Conservation (phyloP, 2,329 filamentous ascomycete species). For the Colletotrichum echinochloae region DNA sequence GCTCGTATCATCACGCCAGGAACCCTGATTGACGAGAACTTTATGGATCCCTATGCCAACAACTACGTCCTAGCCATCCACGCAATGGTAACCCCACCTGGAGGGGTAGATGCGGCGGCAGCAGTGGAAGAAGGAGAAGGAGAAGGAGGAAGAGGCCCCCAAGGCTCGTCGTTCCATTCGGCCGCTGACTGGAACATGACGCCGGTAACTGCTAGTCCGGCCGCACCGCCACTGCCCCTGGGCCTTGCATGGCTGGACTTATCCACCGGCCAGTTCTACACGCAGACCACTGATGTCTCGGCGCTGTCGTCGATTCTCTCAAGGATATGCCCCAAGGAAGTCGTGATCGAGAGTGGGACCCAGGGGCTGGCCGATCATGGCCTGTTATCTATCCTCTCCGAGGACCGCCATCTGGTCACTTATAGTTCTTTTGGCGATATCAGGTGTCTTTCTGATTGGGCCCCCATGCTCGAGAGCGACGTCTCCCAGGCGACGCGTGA, state of each 20-base stretch:
- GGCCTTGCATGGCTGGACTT: slow-evolving; percentile 95
- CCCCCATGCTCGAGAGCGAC: slow-evolving; percentile 79
- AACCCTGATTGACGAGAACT: slow-evolving; percentile 96
- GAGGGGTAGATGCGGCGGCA: neutral
- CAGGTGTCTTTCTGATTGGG: slow-evolving; percentile 73
- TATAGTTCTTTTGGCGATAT: slow-evolving; percentile 68
- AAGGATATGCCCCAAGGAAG: slow-evolving; percentile 85
- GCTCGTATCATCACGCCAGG: slow-evolving; percentile 92
- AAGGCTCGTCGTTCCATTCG: slow-evolving; percentile 26
- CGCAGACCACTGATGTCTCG: slow-evolving; percentile 77
- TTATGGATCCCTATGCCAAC: slow-evolving; percentile 93
- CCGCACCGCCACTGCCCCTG: slow-evolving; percentile 56
- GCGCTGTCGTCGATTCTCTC: slow-evolving; percentile 85
- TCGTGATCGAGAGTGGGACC: slow-evolving; percentile 78
- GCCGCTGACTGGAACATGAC: slow-evolving; percentile 29
- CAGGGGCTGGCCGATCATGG: slow-evolving; percentile 69
- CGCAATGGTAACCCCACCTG: slow-evolving; percentile 48
- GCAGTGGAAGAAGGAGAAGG: neutral
- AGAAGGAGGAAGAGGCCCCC: neutral
- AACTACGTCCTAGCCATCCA: slow-evolving; percentile 92
- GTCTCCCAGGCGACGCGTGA: slow-evolving; percentile 65
- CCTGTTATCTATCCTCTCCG: slow-evolving; percentile 75
- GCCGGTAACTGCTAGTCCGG: slow-evolving; percentile 21
- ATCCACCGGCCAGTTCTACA: slow-evolving; percentile 94
- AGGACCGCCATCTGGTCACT: slow-evolving; percentile 81